Percentiles rank a stretch among this genome's conserved stretches.
phyloP scores from a whole-genome alignment of 2,329 filamentous ascomycete genomes.

The Metarhizium album region DNA sequence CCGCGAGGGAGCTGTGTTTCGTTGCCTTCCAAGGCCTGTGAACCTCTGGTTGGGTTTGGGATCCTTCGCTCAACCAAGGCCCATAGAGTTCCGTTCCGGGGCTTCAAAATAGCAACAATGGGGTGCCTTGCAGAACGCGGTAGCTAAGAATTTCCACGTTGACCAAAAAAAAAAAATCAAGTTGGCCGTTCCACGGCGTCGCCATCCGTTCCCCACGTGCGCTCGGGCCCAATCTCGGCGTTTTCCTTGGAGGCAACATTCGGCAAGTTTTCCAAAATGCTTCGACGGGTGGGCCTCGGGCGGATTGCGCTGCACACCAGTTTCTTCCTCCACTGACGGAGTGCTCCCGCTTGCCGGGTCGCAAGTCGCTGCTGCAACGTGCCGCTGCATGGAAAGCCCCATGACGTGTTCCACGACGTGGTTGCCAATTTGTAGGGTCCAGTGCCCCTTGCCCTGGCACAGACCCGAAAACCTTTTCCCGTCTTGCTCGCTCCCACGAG shows the following conservation, averaged over 20 bases:
- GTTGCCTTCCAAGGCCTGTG: background rate
- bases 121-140: background rate
- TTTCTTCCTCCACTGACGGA: background rate
- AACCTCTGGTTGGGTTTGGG: background rate
- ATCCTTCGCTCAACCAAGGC: background rate
- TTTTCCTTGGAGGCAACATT: background rate
- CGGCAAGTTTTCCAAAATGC: conserved; percentile 1
- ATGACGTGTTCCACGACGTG: conserved; percentile 1
- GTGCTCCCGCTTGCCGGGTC: background rate
- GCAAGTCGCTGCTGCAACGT: conserved; percentile 1
- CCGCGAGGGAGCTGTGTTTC: background rate
- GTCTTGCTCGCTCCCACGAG: background rate
- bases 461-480: background rate
- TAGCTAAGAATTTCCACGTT: too few relatives aligned
- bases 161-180: background rate
- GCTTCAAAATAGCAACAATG: background rate
- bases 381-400: background rate
- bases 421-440: background rate
- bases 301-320: background rate
- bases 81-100: background rate
- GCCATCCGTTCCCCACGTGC: background rate
- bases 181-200: background rate
- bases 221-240: background rate
- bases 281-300: conserved; percentile 1
- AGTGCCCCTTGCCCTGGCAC: background rate